Percentiles rank a stretch among this genome's conserved stretches.
Conservation (phyloP, 129 eudicot genomes). For the Silybum marianum region DNA sequence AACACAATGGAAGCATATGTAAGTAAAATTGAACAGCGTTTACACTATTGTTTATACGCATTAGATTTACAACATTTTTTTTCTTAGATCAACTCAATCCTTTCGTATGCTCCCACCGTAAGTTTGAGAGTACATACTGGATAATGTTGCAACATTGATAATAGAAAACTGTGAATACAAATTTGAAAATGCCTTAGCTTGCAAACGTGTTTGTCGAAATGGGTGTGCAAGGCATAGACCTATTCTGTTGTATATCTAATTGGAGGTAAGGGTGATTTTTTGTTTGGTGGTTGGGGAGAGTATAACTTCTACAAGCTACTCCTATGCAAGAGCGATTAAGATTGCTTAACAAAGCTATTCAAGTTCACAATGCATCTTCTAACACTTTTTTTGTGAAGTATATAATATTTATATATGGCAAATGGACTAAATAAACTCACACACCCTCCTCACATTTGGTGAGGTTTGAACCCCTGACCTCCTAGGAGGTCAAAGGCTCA, state of each 20-base stretch:
- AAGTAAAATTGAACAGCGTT: not conserved
- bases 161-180: not conserved
- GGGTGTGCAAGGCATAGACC: not conserved
- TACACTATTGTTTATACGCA: not conserved
- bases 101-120: not conserved
- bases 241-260: not conserved
- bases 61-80: not conserved
- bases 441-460: too few relatives aligned
- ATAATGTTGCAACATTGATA: not conserved
- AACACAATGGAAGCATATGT: not conserved
- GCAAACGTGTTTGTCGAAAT: not conserved
- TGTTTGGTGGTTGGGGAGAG: not conserved
- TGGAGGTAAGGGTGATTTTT: not conserved
- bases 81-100: not conserved
- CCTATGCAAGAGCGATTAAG: not conserved
- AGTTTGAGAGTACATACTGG: not conserved
- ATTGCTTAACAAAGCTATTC: not conserved
- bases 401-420: too few relatives aligned
- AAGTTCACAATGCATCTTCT: not conserved
- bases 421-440: too few relatives aligned
- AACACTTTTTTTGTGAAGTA: not conserved
- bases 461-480: too few relatives aligned
- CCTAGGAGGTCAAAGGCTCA: too few relatives aligned
- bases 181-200: not conserved
- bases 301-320: not conserved